Evolutionary conservation across 805 yeast species (phyloP), one percentile per base, ranked within the genome.

Genomic region (Yamadazyma tumulicola): DNA sequence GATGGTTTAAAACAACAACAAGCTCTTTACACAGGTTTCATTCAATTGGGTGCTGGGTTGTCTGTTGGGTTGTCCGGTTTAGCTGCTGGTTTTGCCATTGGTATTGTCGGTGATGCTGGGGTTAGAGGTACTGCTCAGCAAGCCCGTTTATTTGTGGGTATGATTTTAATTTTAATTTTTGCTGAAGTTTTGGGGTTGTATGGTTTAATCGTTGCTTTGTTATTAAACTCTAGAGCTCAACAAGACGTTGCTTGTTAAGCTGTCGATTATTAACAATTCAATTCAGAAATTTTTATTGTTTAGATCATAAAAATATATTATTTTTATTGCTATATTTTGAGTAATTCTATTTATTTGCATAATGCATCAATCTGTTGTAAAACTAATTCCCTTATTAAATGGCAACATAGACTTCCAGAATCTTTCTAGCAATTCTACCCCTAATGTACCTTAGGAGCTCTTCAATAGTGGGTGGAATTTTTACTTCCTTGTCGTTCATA

Each of bases 151-250:
- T 86, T 86, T 63, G 95, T 86, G 33, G 96, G 95, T 26, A 86
- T 86, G 59, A 91, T 86, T 34, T 75, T 86, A 61, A 87, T 86
- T 52, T 76, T 86, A 52, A 86, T 86, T 76, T 86, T 86, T 53
- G 89, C 95, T 35, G 96, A 86, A 67, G 96, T 86, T 33, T 72
- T 86, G 62, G 96, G 93, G 3, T 68, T 84, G 45, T 85, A 89
- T 57, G 97, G 97, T 35, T 79, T 93, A 59, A 93, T 93, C 78
- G 97, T 93, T 51, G 98, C 98, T 48, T 79, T 93, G 62, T 77
- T 93, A 64, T 80, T 93, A 72, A 93, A 93, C 85, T 89, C 98
- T 47, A 85, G 95, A 76, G 97, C 97, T 52, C 81, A 85, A 48
- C 94, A 85, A 69, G 96, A 84, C 61, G 95, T 86, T 48, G 60